Conservation (phyloP, 106 monocot genomes). For the Dioscorea zingiberensis region DNA sequence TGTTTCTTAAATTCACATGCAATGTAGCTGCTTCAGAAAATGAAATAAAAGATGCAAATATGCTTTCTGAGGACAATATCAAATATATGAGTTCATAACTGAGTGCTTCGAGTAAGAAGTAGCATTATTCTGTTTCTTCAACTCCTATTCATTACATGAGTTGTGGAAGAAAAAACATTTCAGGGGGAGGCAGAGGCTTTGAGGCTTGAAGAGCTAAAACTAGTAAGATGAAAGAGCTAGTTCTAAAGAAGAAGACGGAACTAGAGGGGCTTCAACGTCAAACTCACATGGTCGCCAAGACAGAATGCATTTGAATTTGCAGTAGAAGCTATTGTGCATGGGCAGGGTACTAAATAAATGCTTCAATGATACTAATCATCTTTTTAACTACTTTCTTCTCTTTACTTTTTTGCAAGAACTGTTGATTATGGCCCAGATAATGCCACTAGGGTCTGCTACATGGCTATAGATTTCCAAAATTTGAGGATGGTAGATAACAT, state of each 20-base stretch:
- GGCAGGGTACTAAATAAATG: constrained; percentile 6
- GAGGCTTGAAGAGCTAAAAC: constrained; percentile 54
- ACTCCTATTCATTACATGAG: background rate
- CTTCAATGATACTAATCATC: too few species aligned
- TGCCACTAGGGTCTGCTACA: too few species aligned
- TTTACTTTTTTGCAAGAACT: constrained; percentile 26
- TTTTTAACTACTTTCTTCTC: too few species aligned
- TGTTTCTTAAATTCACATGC: constrained; percentile 29
- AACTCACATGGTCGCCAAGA: constrained; percentile 37
- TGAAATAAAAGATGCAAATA: constrained; percentile 23
- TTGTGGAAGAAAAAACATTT: background rate
- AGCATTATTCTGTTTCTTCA: background rate
- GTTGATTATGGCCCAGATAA: too few species aligned
- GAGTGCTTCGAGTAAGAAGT: background rate
- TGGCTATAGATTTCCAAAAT: too few species aligned
- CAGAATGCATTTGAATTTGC: constrained; percentile 21
- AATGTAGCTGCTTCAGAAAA: constrained; percentile 31
- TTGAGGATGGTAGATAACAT: too few species aligned
- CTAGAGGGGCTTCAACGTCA: constrained; percentile 50
- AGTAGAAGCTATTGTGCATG: constrained; percentile 41
- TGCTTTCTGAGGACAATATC: constrained; percentile 18
- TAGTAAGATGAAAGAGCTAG: constrained; percentile 68
- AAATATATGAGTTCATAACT: constrained; percentile 16
- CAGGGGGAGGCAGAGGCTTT: constrained; percentile 62
- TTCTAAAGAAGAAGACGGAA: constrained; percentile 58